These are phyloP conservation scores for Ophiognomonia clavigignenti-juglandacearum DNA, from an alignment of 2,329 filamentous ascomycete species.

Conservation along the genomic window DNA sequence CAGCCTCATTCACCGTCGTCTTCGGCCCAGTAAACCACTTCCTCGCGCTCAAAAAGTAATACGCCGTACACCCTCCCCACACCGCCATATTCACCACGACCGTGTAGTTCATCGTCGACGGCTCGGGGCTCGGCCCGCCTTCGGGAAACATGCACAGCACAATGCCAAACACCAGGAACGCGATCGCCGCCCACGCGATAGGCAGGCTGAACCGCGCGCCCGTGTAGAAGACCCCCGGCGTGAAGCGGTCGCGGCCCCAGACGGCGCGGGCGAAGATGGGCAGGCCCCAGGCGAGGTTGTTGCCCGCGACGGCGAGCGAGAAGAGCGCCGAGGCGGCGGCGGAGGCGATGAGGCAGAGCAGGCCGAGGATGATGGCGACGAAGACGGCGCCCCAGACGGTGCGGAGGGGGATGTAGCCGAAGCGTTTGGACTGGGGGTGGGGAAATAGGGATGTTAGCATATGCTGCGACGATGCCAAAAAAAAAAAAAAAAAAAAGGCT, in stretches of 20 bases:
- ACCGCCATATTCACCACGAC: too few relatives aligned
- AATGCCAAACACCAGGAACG: conserved; percentile 52
- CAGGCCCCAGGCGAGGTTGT: conserved; percentile 55
- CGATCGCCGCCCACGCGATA: conserved; percentile 47
- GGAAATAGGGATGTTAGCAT: neutral
- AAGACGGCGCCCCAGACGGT: conserved; percentile 50
- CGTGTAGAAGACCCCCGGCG: conserved; percentile 55
- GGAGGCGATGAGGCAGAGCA: conserved; percentile 52
- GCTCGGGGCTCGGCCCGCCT: conserved; percentile 46
- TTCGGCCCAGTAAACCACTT: too few relatives aligned
- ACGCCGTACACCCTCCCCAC: neutral
- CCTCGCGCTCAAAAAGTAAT: neutral
- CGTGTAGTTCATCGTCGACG: conserved; percentile 54
- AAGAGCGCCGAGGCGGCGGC: conserved; percentile 55
- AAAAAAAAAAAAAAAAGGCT: too few relatives aligned
- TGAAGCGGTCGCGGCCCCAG: conserved; percentile 54
- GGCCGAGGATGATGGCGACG: conserved; percentile 46
- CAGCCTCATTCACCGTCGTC: too few relatives aligned
- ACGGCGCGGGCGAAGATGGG: conserved; percentile 54
- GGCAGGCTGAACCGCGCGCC: conserved; percentile 44
- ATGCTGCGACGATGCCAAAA: too few relatives aligned
- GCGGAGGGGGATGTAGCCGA: conserved; percentile 54
- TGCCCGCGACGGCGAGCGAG: conserved; percentile 53
- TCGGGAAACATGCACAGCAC: conserved; percentile 54
- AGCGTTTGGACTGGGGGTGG: conserved; percentile 33